Evolutionary conservation across 2,329 filamentous ascomycete genomes (phyloP), one percentile per base, ranked within the genome.

Genomic region (Fusarium decemcellulare): DNA sequence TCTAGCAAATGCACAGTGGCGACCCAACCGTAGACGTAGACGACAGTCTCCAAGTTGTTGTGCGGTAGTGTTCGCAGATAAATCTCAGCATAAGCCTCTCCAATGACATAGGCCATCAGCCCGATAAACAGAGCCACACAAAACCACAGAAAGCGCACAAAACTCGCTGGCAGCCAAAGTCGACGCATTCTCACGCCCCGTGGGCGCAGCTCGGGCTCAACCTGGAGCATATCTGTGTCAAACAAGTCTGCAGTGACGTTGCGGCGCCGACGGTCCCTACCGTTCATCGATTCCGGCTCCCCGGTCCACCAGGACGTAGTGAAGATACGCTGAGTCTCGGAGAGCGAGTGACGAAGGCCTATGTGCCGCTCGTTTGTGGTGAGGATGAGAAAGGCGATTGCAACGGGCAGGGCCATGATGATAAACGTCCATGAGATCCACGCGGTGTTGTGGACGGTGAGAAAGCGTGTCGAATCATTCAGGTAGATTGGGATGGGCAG

Each of bases 21-120:
- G 10, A 92, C 88, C 90, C 90, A 92, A 52, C 88, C 90, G 76
- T 92, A 92, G 51, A 92, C 90, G 73, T 92, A 92, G 11, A 91
- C 83, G 55, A 92, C 87, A 0, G 90, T 92, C 76, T 92, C 89
- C 67, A 90, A 82, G 63, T 86, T 91, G 78, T 87, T 86, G 74
- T 92, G 90, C 6, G 90, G 90, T 60, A 92, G 79, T 1, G 90
- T 92, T 40, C 88, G 84, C 39, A 92, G 82, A 70, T 92, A 92
- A 12, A 91, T 87, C 79, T 92, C 90, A 15, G 90, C 90, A 76
- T 92, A 92, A 1, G 88, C 88, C 77, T 92, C 90, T 76, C 90
- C 90, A 68, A 92, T 83, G 10, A 91, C 86, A 77, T 92, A 92
- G 14, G 89, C 90, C 72, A 91, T 81, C 68, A 92, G 82, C 12